These are phyloP conservation scores for Penicillium cataractarum DNA, from an alignment of 495 filamentous ascomycete genomes.

Conservation along the genomic window DNA sequence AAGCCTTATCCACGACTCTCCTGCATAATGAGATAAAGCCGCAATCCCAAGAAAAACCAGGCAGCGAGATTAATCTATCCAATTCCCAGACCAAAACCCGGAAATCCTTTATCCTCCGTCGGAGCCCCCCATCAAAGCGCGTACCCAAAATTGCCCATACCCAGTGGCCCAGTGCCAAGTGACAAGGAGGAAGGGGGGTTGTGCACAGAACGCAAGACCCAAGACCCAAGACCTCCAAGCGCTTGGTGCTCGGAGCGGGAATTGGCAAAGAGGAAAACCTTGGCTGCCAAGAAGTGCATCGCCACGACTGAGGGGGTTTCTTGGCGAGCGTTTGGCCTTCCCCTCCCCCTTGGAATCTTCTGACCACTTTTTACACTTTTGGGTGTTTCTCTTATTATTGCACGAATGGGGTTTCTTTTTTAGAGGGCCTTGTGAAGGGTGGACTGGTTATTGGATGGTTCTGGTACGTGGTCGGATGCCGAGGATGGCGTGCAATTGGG, in stretches of 20 bases:
- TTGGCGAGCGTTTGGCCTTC: conserved; percentile 19
- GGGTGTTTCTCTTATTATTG: background rate
- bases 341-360: background rate
- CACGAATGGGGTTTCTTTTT: background rate
- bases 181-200: background rate
- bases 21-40: background rate
- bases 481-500: background rate
- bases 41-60: background rate
- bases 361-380: conserved; percentile 1
- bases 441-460: background rate
- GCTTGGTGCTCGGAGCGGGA: conserved; percentile 35
- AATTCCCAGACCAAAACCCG: background rate
- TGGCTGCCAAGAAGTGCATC: conserved; percentile 36
- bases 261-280: conserved; percentile 37
- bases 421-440: background rate
- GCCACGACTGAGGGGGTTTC: conserved; percentile 22
- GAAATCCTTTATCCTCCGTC: background rate
- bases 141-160: too few species aligned
- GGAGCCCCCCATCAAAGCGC: background rate
- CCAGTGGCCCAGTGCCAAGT: background rate
- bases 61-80: background rate
- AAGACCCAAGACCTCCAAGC: background rate
- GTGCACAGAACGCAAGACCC: background rate
- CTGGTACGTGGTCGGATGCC: background rate
- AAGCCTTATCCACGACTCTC: background rate